Base-by-base conservation (phyloP, 257 asterid species). In the Nemophila menziesii region DNA sequence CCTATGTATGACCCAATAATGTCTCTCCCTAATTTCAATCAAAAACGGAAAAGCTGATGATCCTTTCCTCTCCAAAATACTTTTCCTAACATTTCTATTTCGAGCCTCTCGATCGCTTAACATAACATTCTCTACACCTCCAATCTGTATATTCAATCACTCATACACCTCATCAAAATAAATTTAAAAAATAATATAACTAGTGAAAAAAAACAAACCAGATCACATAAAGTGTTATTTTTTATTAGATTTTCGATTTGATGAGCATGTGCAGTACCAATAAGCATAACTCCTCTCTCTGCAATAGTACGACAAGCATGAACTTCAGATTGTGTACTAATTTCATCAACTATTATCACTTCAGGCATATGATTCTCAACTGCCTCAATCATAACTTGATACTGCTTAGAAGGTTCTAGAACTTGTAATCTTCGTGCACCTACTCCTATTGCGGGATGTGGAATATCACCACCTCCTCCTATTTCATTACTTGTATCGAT, bases 341-440 rank as follows among this genome's bases (percentile, higher is more conserved):
- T 79, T 73, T 79, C 94, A 56, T 83, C 92, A 38, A 79, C 64
- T 51, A 83, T 67, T 46, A 79, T 83, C 61, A 83, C 92, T 73
- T 83, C 79, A 19, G 94, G 94, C 92, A 76, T 83, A 73, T 83
- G 92, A 61, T 79, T 83, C 63, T 83, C 86, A 58, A 79, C 80
- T 49, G 92, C 94, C 69, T 83, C 94, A 56, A 74, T 70, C 94
- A 83, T 83, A 44, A 79, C 75, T 27, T 69, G 60, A 49, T 79
- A 77, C 71, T 76, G 82, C 94, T 73, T 55, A 34, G 74, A 69
- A 9, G 86, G 87, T 48, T 79, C 56, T 14, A 70, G 52, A 58
- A 83, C 94, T 62, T 79, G 94, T 69, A 83, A 62, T 58, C 92
- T 73, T 55, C 94, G 67, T 46, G 94, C 79, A 49, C 65, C 51